Evolutionary conservation across 208 protist species (phyloP).

Genomic region (Wallacemonas collosoma): DNA sequence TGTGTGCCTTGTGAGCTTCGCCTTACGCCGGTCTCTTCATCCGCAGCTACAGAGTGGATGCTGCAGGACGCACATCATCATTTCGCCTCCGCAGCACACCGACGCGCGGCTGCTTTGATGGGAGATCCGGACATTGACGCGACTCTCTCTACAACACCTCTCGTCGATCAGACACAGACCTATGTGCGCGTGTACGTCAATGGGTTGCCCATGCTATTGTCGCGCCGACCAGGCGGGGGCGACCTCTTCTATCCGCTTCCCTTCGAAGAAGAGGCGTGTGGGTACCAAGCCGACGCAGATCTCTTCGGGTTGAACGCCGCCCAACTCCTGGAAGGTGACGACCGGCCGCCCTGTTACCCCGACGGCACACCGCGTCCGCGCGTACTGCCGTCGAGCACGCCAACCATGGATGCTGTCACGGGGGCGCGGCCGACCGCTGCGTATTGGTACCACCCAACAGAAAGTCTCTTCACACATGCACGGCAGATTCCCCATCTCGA

Average conservation of each 20-base stretch:
- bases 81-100: constrained; percentile 75
- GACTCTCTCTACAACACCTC: constrained; percentile 47
- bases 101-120: constrained; percentile 71
- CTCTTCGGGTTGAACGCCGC: not conserved
- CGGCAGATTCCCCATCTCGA: constrained; percentile 11
- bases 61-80: constrained; percentile 88
- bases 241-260: constrained; percentile 88
- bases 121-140: constrained; percentile 69
- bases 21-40: constrained; percentile 44
- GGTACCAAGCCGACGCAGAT: not conserved
- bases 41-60: constrained; percentile 46
- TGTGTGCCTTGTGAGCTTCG: constrained; percentile 82
- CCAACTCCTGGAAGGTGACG: not conserved
- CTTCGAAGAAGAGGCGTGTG: constrained; percentile 45
- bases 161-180: constrained; percentile 27
- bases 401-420: not conserved
- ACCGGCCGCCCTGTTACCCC: not conserved
- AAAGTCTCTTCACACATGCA: constrained; percentile 12
- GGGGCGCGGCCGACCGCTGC: not conserved
- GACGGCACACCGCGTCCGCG: constrained; percentile 13
- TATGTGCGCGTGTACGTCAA: constrained; percentile 83
- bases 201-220: constrained; percentile 72
- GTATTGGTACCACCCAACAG: constrained; percentile 13
- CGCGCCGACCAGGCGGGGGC: constrained; percentile 71
- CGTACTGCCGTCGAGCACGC: not conserved